These are phyloP conservation scores for Kwoniella heveanensis DNA, from an alignment of 768 basidiomycete genomes.

Conservation along the genomic window DNA sequence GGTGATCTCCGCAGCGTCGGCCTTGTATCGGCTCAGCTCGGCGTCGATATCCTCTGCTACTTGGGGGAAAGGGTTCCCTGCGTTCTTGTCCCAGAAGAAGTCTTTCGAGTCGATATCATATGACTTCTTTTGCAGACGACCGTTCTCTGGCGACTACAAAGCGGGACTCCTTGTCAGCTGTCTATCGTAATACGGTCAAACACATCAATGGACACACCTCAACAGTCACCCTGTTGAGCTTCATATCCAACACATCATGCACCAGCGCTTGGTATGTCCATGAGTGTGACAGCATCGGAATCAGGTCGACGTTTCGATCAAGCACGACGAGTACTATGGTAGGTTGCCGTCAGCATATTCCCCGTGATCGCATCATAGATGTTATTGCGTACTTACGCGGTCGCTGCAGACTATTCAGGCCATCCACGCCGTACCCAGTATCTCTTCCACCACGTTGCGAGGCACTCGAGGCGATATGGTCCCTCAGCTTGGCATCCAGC, in stretches of 20 bases:
- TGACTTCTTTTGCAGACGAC: slow-evolving; percentile 67
- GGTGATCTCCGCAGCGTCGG: slow-evolving; percentile 95
- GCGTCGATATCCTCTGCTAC: slow-evolving; percentile 96
- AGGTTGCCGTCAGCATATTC: not conserved
- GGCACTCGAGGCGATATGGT: slow-evolving; percentile 66
- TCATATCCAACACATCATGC: slow-evolving; percentile 96
- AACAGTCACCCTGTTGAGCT: slow-evolving; percentile 89
- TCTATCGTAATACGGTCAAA: too few species aligned
- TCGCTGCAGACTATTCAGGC: slow-evolving; percentile 80
- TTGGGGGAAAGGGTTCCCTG: slow-evolving; percentile 93
- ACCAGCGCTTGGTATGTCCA: slow-evolving; percentile 99
- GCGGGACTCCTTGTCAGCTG: too few species aligned
- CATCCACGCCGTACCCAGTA: slow-evolving; percentile 74
- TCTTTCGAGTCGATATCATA: slow-evolving; percentile 98
- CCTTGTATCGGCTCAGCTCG: slow-evolving; percentile 81
- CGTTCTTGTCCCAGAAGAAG: slow-evolving; percentile 98
- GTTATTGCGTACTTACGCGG: slow-evolving; percentile 63
- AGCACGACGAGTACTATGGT: slow-evolving; percentile 81
- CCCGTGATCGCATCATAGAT: not conserved
- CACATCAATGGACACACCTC: slow-evolving; percentile 57
- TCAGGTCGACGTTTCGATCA: slow-evolving; percentile 91
- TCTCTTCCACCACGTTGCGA: slow-evolving; percentile 56
- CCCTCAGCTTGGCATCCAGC: slow-evolving; percentile 86
- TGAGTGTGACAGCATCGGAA: slow-evolving; percentile 89
- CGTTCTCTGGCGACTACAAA: slow-evolving; percentile 59